Conservation (phyloP, 768 basidiomycete species). For the Boletus reticulatus region DNA sequence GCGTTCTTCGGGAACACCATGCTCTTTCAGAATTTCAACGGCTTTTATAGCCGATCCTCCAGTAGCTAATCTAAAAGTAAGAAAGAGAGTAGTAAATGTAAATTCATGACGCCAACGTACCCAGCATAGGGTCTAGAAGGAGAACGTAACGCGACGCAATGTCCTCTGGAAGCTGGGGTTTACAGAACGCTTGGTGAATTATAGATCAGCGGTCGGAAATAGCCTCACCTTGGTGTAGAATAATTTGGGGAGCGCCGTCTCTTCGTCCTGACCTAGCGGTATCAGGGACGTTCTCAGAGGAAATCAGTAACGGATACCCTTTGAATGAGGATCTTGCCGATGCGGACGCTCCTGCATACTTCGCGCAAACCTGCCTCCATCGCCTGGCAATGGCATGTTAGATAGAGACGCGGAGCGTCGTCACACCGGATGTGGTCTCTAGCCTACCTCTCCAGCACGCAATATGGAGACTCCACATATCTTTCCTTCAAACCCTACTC, state of each 20-base stretch:
- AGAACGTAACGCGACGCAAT: conserved; percentile 90
- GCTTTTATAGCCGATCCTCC: conserved; percentile 98
- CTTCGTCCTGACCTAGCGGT: conserved; percentile 69
- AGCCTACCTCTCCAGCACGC: conserved; percentile 81
- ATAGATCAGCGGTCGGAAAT: not conserved
- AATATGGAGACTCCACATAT: conserved; percentile 96
- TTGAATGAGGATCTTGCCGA: conserved; percentile 98
- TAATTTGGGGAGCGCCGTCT: conserved; percentile 88
- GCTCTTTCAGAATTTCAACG: conserved; percentile 88
- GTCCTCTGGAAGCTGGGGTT: conserved; percentile 80
- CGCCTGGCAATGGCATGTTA: conserved; percentile 48
- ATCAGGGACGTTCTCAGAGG: not conserved
- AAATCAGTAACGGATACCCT: conserved; percentile 49
- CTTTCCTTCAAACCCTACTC: conserved; percentile 94
- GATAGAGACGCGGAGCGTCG: not conserved
- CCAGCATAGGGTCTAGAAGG: conserved; percentile 96
- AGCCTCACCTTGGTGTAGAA: conserved; percentile 77
- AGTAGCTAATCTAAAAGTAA: conserved; percentile 53
- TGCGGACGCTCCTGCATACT: conserved; percentile 90
- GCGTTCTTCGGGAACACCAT: conserved; percentile 90
- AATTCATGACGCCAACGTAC: conserved; percentile 39
- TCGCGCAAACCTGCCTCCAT: conserved; percentile 98
- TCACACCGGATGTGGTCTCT: not conserved
- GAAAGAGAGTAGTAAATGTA: not conserved
- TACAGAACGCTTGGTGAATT: not conserved